These are phyloP conservation scores for Panaeolus cyanescens DNA, from an alignment of 768 basidiomycete species.

Conservation along the genomic window DNA sequence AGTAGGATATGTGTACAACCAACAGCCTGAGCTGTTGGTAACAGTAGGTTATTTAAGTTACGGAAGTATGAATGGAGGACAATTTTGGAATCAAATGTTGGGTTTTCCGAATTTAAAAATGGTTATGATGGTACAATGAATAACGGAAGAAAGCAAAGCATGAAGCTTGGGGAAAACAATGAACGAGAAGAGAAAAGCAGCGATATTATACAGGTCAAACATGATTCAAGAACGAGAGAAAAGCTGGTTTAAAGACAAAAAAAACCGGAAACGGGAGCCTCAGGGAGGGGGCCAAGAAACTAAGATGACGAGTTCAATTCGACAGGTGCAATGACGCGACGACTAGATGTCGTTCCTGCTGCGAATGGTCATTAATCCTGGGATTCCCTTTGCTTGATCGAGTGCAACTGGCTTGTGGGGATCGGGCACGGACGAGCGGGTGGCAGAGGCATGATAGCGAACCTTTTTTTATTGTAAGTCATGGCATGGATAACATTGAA, in stretches of 20 bases:
- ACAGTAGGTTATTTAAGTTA: background rate
- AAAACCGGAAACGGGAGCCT: background rate
- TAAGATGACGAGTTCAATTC: no score
- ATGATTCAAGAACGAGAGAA: no score
- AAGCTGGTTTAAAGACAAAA: no score
- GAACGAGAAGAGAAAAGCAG: no score
- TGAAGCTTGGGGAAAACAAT: background rate
- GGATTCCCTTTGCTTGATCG: conserved; percentile 59
- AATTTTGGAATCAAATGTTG: background rate
- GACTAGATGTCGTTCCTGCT: conserved; percentile 35
- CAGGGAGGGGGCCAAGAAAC: background rate
- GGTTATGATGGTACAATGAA: background rate
- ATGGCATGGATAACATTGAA: background rate
- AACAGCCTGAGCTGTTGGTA: background rate
- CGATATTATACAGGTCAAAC: background rate
- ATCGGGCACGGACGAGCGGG: conserved; percentile 52
- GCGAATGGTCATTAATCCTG: conserved; percentile 77
- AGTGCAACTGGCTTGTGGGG: conserved; percentile 64
- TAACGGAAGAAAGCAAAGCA: no score
- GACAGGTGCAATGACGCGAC: no score
- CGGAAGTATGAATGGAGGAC: background rate
- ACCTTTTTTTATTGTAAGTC: conserved; percentile 40
- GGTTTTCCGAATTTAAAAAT: background rate
- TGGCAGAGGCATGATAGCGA: conserved; percentile 61
- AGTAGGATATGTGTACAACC: background rate